phyloP scores from a whole-genome alignment of 2,329 filamentous ascomycete genomes.

The Aspergillus eucalypticola region DNA sequence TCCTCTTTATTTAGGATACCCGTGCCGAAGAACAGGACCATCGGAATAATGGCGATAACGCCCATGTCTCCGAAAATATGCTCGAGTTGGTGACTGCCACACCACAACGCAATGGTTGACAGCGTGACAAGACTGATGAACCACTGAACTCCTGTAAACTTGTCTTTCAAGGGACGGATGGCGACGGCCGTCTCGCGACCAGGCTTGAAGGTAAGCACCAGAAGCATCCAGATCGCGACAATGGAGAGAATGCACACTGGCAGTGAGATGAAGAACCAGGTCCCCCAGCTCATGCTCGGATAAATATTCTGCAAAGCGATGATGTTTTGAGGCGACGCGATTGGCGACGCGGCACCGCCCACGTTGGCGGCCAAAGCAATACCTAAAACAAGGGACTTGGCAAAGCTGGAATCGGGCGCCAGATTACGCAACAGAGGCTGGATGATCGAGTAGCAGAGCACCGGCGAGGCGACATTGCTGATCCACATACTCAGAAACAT shows the following conservation, averaged over 20 bases:
- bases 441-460: slow-evolving; percentile 96
- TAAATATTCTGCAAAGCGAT: slow-evolving; percentile 96
- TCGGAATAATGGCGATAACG: slow-evolving; percentile 92
- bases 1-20: slow-evolving; percentile 97
- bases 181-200: slow-evolving; percentile 84
- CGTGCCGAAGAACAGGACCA: slow-evolving; percentile 93
- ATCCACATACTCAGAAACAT: slow-evolving; percentile 99
- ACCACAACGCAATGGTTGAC: slow-evolving; percentile 86
- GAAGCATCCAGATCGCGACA: slow-evolving; percentile 81
- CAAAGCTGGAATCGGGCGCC: slow-evolving; percentile 85
- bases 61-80: slow-evolving; percentile 94
- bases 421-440: slow-evolving; percentile 95
- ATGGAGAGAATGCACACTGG: slow-evolving; percentile 91
- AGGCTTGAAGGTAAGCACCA: slow-evolving; percentile 82
- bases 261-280: slow-evolving; percentile 95
- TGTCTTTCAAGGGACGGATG: slow-evolving; percentile 85
- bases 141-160: slow-evolving; percentile 85
- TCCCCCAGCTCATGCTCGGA: slow-evolving; percentile 85
- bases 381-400: slow-evolving; percentile 90
- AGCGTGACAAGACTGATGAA: slow-evolving; percentile 86
- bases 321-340: slow-evolving; percentile 95
- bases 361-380: slow-evolving; percentile 95
- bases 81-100: slow-evolving; percentile 85
- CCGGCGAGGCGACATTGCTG: slow-evolving; percentile 94
- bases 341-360: slow-evolving; percentile 92